A percentile compares a stretch with the other conserved stretches of the same genome.
Evolutionary conservation across 306 rosid species (phyloP).

Genomic region (Vicia villosa): DNA sequence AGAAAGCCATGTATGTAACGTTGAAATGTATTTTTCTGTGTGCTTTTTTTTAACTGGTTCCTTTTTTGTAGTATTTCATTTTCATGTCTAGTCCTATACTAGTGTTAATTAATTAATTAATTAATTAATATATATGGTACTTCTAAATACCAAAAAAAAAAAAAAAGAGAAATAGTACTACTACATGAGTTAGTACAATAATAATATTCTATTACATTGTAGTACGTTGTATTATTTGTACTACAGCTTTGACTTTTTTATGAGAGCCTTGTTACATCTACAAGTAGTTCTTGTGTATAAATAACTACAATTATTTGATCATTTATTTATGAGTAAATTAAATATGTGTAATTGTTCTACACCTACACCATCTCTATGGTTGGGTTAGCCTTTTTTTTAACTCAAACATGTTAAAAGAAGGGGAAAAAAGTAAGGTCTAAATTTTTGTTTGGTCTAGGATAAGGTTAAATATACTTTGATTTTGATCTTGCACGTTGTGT

Average conservation of each 20-base stretch:
- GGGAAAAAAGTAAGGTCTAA: no score
- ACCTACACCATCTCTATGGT: no score
- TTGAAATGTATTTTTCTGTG: neutral
- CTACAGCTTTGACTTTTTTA: neutral
- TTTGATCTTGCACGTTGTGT: no score
- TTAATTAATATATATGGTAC: neutral
- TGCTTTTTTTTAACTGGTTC: neutral
- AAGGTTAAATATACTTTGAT: no score
- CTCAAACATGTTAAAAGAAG: no score
- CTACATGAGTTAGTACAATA: neutral
- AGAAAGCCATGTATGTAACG: conserved; percentile 44
- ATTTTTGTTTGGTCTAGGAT: no score
- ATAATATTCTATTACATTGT: neutral
- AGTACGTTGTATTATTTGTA: conserved; percentile 3
- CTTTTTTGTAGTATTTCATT: neutral
- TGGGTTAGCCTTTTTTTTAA: no score
- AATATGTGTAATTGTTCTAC: no score
- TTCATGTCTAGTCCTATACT: neutral
- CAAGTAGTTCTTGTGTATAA: no score
- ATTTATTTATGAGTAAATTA: no score
- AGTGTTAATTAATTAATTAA: neutral
- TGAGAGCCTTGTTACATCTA: neutral
- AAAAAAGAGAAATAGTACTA: neutral
- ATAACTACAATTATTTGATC: no score
- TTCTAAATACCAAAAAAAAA: neutral